phyloP scores from a whole-genome alignment of 2,329 filamentous ascomycete genomes.

The Fusarium sp. region DNA sequence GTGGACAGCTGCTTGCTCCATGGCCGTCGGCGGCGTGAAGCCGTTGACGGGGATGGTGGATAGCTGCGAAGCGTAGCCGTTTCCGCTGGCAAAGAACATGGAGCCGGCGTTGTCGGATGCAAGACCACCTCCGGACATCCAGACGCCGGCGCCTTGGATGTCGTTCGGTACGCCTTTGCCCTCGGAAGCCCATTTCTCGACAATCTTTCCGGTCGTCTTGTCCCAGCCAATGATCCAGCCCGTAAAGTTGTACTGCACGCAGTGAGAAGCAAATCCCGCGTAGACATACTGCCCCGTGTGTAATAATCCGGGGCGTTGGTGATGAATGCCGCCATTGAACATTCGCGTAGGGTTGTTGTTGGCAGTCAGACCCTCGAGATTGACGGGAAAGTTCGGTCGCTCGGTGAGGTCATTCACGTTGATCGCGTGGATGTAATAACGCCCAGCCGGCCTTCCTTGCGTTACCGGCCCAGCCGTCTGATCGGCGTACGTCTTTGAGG shows the following conservation, averaged over 20 bases:
- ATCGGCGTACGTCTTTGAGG: slow-evolving; percentile 60
- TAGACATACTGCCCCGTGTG: slow-evolving; percentile 65
- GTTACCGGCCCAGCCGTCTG: slow-evolving; percentile 49
- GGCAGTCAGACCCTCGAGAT: slow-evolving; percentile 62
- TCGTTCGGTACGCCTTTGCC: slow-evolving; percentile 57
- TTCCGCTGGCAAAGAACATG: slow-evolving; percentile 58
- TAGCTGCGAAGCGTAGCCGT: slow-evolving; percentile 60
- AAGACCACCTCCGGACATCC: slow-evolving; percentile 60
- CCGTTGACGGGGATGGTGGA: slow-evolving; percentile 57
- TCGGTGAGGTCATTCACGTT: slow-evolving; percentile 58
- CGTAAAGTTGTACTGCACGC: slow-evolving; percentile 71
- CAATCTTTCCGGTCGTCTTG: slow-evolving; percentile 56
- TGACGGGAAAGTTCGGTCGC: slow-evolving; percentile 62
- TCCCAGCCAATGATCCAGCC: slow-evolving; percentile 67
- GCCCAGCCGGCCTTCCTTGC: slow-evolving; percentile 54
- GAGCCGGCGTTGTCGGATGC: slow-evolving; percentile 58
- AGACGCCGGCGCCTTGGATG: slow-evolving; percentile 61
- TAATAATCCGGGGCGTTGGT: slow-evolving; percentile 66
- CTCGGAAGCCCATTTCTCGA: slow-evolving; percentile 60
- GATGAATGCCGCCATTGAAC: slow-evolving; percentile 67
- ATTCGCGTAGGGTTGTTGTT: slow-evolving; percentile 64
- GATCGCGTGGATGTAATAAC: slow-evolving; percentile 58
- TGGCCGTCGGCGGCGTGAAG: slow-evolving; percentile 56
- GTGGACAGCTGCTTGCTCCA: slow-evolving; percentile 64
- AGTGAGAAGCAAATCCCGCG: slow-evolving; percentile 69